Evolutionary conservation across 345 rosid species (phyloP), one percentile per base, ranked within the genome.

Genomic region (Citrus maxima): DNA sequence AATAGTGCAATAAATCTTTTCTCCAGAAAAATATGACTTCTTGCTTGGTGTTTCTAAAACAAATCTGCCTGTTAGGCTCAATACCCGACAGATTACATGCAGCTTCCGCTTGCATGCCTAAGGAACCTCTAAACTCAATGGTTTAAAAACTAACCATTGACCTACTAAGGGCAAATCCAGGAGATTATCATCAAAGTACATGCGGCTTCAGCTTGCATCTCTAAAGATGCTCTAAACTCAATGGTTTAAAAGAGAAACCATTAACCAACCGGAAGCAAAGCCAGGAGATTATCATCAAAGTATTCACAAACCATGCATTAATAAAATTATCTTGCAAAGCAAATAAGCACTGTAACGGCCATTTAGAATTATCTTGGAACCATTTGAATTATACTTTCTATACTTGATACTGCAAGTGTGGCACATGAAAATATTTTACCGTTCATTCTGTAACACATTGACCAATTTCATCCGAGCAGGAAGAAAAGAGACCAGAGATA

Each of bases 401-500:
- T 38, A 6, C 16, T 72, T 32, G 18, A 72, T 72, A 16, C 56
- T 56, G 32, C 34, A 56, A 19, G 10, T 35, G 8, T 10, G 66
- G 34, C 42, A 27, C 40, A 67, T 30, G 10, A 32, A 18, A 0
- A 66, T 21, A 18, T 30, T 34, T 54, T 32, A 55, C 32, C 2
- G 25, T 51, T 46, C 22, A 32, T 76, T 49, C 62, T 18, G 32
- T 46, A 12, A 63, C 24, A 22, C 30, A 8, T 56, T 12, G 35
- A 28, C 3, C 25, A 49, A 18, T 46, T 70, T 8, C 42, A 76
- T 32, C 51, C 67, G 18, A 74, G 54, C 37, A 77, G 28, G 27
- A 54, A 42, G 35, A 67, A 68, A 24, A 65, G 10, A 61, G 28
- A 42, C 25, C 25, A 49, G 65, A 84, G 78, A 73, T 75, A 49